These are phyloP conservation scores for Cercospora citrullina DNA, from an alignment of 2,329 filamentous ascomycete genomes.

Conservation along the genomic window DNA sequence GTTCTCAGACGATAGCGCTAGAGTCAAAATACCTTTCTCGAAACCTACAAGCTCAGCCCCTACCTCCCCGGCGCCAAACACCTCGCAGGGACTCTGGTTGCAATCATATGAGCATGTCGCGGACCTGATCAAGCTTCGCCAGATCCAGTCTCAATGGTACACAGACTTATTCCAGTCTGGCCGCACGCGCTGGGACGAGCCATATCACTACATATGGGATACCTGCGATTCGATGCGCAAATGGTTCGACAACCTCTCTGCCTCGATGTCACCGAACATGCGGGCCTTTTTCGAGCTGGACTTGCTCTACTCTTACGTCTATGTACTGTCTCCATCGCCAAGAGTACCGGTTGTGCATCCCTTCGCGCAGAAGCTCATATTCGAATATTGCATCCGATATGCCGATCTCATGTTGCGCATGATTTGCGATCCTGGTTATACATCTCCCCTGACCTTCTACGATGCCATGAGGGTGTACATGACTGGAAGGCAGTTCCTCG, in stretches of 20 bases:
- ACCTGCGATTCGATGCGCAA: slow-evolving; percentile 73
- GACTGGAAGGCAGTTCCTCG: slow-evolving; percentile 59
- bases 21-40: slow-evolving; percentile 71
- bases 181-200: slow-evolving; percentile 65
- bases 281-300: slow-evolving; percentile 83
- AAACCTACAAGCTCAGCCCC: slow-evolving; percentile 29
- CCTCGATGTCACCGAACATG: slow-evolving; percentile 63
- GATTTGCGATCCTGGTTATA: slow-evolving; percentile 58
- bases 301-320: slow-evolving; percentile 84
- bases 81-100: slow-evolving; percentile 46
- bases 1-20: slow-evolving; percentile 84
- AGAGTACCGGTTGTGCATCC: slow-evolving; percentile 70
- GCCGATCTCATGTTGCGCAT: slow-evolving; percentile 71
- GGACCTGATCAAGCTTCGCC: slow-evolving; percentile 78
- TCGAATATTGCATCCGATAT: slow-evolving; percentile 41
- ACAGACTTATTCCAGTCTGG: slow-evolving; percentile 82
- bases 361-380: slow-evolving; percentile 61
- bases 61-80: slow-evolving; percentile 32
- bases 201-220: slow-evolving; percentile 71
- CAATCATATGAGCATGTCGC: slow-evolving; percentile 68
- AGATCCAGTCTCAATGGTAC: slow-evolving; percentile 85
- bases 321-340: slow-evolving; percentile 79
- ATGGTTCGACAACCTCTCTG: slow-evolving; percentile 78
- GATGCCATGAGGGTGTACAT: slow-evolving; percentile 83
- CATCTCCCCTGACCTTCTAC: slow-evolving; percentile 78